A percentile compares a stretch with the other conserved stretches of the same genome.
These are phyloP conservation scores for Aspergillus amoenus DNA, from an alignment of 2,329 filamentous ascomycete species.

Conservation along the genomic window DNA sequence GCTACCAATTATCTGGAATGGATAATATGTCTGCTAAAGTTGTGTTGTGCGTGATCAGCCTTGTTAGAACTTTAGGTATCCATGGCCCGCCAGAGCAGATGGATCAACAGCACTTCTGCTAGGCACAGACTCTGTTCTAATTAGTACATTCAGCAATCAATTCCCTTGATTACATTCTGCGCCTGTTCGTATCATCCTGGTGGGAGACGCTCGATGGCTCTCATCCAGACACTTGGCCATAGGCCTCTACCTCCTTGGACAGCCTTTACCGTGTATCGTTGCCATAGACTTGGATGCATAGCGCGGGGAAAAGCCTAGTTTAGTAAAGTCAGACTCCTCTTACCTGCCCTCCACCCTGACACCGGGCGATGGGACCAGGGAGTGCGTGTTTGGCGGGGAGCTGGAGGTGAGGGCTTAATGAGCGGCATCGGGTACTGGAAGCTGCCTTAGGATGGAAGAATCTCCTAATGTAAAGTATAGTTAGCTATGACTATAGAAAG, in stretches of 20 bases:
- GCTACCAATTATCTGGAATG: not conserved
- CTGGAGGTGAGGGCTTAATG: not conserved
- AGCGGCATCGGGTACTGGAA: too few species aligned
- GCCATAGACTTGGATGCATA: not conserved
- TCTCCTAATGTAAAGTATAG: too few species aligned
- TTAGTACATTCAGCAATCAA: not conserved
- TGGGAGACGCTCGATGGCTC: slow-evolving; percentile 2
- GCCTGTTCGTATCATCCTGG: not conserved
- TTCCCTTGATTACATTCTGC: not conserved
- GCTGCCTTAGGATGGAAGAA: too few species aligned
- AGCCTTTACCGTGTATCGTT: not conserved
- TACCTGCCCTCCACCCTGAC: not conserved
- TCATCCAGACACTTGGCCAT: not conserved
- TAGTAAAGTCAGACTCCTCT: not conserved
- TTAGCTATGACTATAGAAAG: too few species aligned
- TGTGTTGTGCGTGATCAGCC: not conserved
- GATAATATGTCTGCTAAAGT: not conserved
- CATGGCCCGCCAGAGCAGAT: not conserved
- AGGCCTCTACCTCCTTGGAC: slow-evolving; percentile 1
- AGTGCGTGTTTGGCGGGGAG: not conserved
- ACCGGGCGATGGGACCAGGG: not conserved
- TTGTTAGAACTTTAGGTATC: not conserved
- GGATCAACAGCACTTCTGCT: not conserved
- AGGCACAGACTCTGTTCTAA: not conserved
- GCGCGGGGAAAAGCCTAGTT: not conserved